Evolutionary conservation across 2,329 filamentous ascomycete genomes (phyloP), one percentile per base, ranked within the genome.

Genomic region (Aspergillus sp.): DNA sequence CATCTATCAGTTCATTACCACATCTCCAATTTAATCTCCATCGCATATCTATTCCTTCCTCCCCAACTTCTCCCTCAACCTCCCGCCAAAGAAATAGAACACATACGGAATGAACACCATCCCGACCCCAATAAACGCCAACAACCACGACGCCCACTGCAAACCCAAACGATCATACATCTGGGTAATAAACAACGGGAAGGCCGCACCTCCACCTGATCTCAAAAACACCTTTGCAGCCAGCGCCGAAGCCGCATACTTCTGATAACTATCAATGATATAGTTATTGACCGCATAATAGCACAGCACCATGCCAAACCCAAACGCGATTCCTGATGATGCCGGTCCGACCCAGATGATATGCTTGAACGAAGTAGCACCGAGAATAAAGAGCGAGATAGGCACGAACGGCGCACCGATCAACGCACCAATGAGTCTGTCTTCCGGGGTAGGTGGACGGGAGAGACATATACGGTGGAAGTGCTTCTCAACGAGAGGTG

Each of bases 281-380:
- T 90, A 89, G 80, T 89, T 89, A 75, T 89, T 89, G 67, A 87
- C 86, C 5, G 87, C 80, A 77, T 91, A 91, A 82, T 91, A 91
- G 23, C 91, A 82, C 78, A 91, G 90, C 72, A 91, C 90, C 81
- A 91, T 91, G 62, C 89, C 89, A 68, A 91, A 91, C n/a, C 89
- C 89, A 51, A 91, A 86, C 6, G 85, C 83, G 69, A 88, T 84
- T 9, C 89, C 89, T 0, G 84, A 85, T 10, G 86, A 78, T 19
- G 81, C 79, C 0, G 85, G 84, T 0, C 76, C 81, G 28, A 85
- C 80, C 84, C 84, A 87, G 50, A 76, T 81, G 7, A 82, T 76
- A 7, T 76, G 63, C n/a, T 70, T 69, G 74, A 88, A 91, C 0
- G 87, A 89, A 0, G 84, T 84, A 80, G 85, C 87, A 0, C 84